A percentile compares a stretch with the other conserved stretches of the same genome.
Evolutionary conservation across 2,329 filamentous ascomycete species (phyloP).

Genomic region (Nemania bipapillata): DNA sequence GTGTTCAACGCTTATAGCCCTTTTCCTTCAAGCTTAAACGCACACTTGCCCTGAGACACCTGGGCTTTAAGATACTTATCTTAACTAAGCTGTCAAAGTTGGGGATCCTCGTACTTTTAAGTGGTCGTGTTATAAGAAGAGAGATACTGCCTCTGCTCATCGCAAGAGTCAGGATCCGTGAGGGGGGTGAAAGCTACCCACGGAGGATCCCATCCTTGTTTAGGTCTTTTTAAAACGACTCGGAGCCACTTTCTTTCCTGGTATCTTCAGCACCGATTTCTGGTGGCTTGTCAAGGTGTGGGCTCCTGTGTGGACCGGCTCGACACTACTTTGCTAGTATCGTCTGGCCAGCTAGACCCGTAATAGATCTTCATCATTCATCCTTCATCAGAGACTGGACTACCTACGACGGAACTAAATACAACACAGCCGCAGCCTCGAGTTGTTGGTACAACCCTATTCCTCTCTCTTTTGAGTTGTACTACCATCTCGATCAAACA

Average conservation of each 20-base stretch:
- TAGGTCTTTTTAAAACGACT: conserved; percentile 40
- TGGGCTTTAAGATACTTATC: background rate
- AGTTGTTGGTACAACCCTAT: conserved; percentile 50
- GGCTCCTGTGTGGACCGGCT: conserved; percentile 40
- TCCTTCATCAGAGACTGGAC: conserved; percentile 46
- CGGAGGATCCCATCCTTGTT: conserved; percentile 45
- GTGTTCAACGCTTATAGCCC: conserved; percentile 14
- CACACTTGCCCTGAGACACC: background rate
- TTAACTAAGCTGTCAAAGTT: background rate
- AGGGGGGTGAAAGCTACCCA: conserved; percentile 35
- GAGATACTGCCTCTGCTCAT: conserved; percentile 24
- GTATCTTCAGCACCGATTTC: conserved; percentile 45
- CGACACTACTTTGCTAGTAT: conserved; percentile 45
- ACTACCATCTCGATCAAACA: conserved; percentile 44
- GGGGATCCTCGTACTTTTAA: conserved; percentile 5
- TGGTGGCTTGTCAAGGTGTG: conserved; percentile 49
- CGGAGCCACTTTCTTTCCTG: conserved; percentile 42
- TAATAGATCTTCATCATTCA: conserved; percentile 51
- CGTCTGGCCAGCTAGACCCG: conserved; percentile 45
- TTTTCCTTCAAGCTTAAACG: background rate
- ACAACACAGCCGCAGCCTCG: conserved; percentile 52
- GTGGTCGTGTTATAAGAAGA: conserved; percentile 18
- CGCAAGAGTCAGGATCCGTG: conserved; percentile 33
- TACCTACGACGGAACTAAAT: conserved; percentile 52
- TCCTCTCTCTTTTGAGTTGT: conserved; percentile 49